Evolutionary conservation across 2,329 filamentous ascomycete species (phyloP), one percentile per base, ranked within the genome.

Genomic region (Colletotrichum incanum): DNA sequence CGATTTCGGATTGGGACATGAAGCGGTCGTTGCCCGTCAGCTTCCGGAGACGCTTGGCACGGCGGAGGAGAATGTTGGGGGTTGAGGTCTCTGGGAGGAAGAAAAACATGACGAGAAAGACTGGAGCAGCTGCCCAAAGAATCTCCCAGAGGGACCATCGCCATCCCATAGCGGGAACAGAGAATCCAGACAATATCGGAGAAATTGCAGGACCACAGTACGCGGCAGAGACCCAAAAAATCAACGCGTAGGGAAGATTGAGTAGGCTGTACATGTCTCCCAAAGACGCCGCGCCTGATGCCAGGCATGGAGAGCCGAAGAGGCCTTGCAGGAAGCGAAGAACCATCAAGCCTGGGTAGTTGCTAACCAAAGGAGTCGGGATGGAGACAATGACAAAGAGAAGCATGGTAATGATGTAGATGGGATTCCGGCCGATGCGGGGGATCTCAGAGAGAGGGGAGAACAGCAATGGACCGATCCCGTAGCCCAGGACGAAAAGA

Each of bases 361-460:
- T 92, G 55, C 87, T 80, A 4, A 89, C 89, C 0, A 93, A 79
- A 0, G 91, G 89, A 0, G 91, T 89, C 0, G 92, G 91, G 20
- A 94, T 86, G 7, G 87, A 89, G 14, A 94, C 80, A 72, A 93
- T 86, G 60, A 92, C 89, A 78, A 93, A 94, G 37, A 94, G 82
- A 70, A 88, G 87, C 82, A 94, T 92, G 12, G 91, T 92, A 74
- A 88, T 79, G 45, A 93, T 87, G 79, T 94, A 94, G 7, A 92
- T 88, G 0, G 89, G 89, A 76, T 91, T 93, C 8, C 92, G 86
- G 2, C 93, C 92, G 62, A 94, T 87, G 56, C 86, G 78, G 0
- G 92, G 91, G 28, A 94, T 89, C 80, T 94, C 92, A 60, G 86
- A 88, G 52, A 94, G 80, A 0, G 92, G 92, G 0, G 90, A 90